Conservation (phyloP, 2,329 filamentous ascomycete species). For the Penicillium sp. region DNA sequence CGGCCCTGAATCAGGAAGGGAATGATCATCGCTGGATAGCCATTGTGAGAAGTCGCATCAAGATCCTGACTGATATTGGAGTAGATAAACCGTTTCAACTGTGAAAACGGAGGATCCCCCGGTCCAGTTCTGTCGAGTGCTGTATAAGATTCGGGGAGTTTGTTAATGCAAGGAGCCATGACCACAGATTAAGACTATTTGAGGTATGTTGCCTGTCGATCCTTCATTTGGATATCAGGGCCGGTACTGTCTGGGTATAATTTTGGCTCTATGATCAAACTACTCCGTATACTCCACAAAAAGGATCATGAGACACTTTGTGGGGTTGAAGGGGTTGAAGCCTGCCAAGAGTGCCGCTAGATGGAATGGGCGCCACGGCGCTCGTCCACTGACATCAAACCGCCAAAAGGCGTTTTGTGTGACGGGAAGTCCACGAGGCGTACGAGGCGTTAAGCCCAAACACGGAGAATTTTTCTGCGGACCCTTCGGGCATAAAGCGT, state of each 20-base stretch:
- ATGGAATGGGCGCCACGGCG: slow-evolving; percentile 5
- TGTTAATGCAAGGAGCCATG: background rate
- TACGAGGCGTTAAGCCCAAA: slow-evolving; percentile 3
- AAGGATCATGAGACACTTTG: slow-evolving; percentile 10
- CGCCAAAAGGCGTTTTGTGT: background rate
- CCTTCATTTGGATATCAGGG: background rate
- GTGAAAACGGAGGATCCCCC: slow-evolving; percentile 11
- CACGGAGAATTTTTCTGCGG: slow-evolving; percentile 1
- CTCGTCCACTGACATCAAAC: slow-evolving; percentile 4
- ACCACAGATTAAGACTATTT: background rate
- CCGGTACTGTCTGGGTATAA: background rate
- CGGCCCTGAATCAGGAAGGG: slow-evolving; percentile 12
- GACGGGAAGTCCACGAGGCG: background rate
- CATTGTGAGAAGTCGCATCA: background rate
- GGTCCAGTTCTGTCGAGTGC: slow-evolving; percentile 3
- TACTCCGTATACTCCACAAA: background rate
- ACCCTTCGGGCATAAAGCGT: slow-evolving; percentile 13
- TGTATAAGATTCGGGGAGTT: background rate
- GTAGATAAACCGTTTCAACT: slow-evolving; percentile 11
- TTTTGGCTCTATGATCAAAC: background rate
- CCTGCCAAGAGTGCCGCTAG: slow-evolving; percentile 7
- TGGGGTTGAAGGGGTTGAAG: slow-evolving; percentile 7
- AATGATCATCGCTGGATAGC: slow-evolving; percentile 15
- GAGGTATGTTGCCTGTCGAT: background rate
- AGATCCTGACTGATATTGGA: slow-evolving; percentile 1